Evolutionary conservation across 345 rosid genomes (phyloP).

Genomic region (Jatropha curcas): DNA sequence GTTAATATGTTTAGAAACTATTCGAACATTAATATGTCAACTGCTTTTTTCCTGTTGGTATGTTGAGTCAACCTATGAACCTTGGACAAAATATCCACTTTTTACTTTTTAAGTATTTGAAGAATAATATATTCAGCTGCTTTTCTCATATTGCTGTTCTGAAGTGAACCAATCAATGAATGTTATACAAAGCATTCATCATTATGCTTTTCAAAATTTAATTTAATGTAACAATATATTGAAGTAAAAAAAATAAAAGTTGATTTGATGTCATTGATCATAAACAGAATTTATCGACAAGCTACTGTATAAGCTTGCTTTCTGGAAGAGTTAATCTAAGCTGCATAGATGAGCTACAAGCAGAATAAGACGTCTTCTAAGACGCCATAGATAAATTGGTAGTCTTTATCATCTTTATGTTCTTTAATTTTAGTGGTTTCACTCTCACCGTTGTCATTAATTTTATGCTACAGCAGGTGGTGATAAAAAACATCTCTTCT

Average conservation of each 20-base stretch:
- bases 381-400: not conserved
- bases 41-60: not conserved
- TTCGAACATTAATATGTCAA: not conserved
- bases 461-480: constrained; percentile 6
- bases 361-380: not conserved
- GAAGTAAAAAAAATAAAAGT: no score
- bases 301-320: not conserved
- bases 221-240: no score
- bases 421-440: not conserved
- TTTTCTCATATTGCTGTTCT: no score
- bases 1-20: not conserved
- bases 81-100: not conserved
- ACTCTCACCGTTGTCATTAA: not conserved
- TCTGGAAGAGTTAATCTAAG: not conserved
- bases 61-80: not conserved
- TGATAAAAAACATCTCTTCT: not conserved
- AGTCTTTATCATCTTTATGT: not conserved
- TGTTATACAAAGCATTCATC: not conserved
- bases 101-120: no score
- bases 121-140: no score
- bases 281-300: not conserved
- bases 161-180: no score
- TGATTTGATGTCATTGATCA: not conserved
- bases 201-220: not conserved
- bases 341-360: not conserved